Percentiles rank a stretch among this genome's conserved stretches.
Evolutionary conservation across 768 basidiomycete species (phyloP).

Genomic region (Harrya chromipes): DNA sequence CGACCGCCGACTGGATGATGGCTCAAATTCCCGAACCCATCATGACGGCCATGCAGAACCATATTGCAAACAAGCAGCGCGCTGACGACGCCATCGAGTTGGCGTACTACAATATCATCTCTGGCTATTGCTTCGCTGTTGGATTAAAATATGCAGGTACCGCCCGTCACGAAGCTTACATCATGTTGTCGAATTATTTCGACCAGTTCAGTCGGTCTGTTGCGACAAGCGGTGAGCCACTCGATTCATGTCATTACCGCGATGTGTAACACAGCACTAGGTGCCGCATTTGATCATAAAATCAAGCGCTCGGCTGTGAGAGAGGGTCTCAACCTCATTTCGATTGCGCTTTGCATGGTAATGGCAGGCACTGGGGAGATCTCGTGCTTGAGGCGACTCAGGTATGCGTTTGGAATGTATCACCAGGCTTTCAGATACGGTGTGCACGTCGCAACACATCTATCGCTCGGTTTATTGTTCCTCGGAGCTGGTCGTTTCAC

Average conservation of each 20-base stretch:
- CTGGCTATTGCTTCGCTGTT: conserved; percentile 88
- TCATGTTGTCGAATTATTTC: conserved; percentile 75
- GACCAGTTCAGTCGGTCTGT: conserved; percentile 74
- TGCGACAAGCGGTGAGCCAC: conserved; percentile 58
- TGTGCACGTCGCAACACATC: conserved; percentile 84
- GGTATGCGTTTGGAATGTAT: conserved; percentile 88
- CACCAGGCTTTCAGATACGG: conserved; percentile 78
- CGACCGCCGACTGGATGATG: conserved; percentile 71
- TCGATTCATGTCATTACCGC: neutral
- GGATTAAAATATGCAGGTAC: conserved; percentile 94
- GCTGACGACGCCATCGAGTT: conserved; percentile 76
- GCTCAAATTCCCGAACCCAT: conserved; percentile 70
- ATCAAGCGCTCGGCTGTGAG: conserved; percentile 86
- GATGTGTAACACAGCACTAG: conserved; percentile 35
- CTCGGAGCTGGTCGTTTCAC: conserved; percentile 92
- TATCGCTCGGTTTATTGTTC: conserved; percentile 89
- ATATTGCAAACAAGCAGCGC: conserved; percentile 41
- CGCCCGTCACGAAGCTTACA: conserved; percentile 85
- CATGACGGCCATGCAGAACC: conserved; percentile 52
- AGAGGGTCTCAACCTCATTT: conserved; percentile 85
- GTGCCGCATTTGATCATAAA: conserved; percentile 78
- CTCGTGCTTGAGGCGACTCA: conserved; percentile 78
- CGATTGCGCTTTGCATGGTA: conserved; percentile 83
- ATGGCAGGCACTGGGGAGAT: conserved; percentile 98
- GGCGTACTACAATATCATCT: conserved; percentile 88